Evolutionary conservation across 306 rosid genomes (phyloP), one percentile per base, ranked within the genome.

Genomic region (Vigna nakashimae): DNA sequence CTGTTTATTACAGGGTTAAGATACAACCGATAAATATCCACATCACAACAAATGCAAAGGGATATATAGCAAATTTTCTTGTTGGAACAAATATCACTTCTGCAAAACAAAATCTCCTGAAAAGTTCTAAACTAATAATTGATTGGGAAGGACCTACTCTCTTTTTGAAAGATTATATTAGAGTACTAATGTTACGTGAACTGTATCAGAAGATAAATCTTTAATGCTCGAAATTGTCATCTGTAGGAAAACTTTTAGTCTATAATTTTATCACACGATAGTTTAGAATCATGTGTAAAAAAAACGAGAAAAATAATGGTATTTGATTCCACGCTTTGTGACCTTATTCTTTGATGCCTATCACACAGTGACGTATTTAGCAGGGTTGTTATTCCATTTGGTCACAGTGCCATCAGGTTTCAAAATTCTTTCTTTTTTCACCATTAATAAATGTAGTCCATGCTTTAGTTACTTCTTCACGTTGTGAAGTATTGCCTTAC

Each of bases 381-480:
- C 14, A 17, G 57, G 59, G 5, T 9, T 17, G 20, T 53, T 32
- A 53, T 79, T 75, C 71, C 72, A 32, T 75, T 15, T 57, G 28
- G 24, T 30, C 77, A 51, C 49, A 74, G 3, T 43, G 38, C 15
- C 57, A 57, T 67, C 26, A 9, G 46, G 65, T 34, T 18, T 16
- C 67, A 24, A 34, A 64, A 45, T 52, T 71, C 51, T 69, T 34
- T 26, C 6, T 49, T 50, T 64, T 16, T 8, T 60, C 28, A 16
- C 20, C 72, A 58, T 20, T 50, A 68, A 57, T 38, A 60, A 84
- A 55, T 66, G 51, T 36, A 24, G 68, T 26, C 63, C 22, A 43
- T 51, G 52, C 74, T 79, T 82, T 82, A 75, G 65, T 75, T 82
- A 75, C 71, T 58, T 51, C 80, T 57, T 60, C 84, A 76, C 80